Conservation (phyloP, 1,284 basidiomycete species). For the Irpex lacteus region DNA sequence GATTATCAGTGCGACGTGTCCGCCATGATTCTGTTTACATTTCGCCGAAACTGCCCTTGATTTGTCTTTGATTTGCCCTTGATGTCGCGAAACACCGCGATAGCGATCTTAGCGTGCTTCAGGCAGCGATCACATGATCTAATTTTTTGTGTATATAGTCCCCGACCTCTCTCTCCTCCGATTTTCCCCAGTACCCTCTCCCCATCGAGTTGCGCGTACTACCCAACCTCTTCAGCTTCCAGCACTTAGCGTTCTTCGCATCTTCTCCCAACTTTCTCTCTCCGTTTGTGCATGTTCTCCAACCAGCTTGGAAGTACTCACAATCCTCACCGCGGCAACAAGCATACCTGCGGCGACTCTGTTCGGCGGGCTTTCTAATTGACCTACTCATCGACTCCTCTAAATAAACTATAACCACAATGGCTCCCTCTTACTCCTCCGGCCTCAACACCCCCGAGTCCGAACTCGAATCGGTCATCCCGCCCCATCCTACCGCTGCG, state of each 20-base stretch:
- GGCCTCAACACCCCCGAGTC: conserved; percentile 67
- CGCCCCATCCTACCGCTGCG: conserved; percentile 83
- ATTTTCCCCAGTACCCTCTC: not conserved
- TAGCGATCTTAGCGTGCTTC: not conserved
- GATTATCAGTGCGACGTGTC: not conserved
- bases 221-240: not conserved
- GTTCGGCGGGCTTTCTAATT: conserved; percentile 48
- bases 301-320: conserved; percentile 81
- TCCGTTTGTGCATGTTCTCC: conserved; percentile 75
- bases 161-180: not conserved
- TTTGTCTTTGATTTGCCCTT: not conserved
- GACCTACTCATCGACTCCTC: conserved; percentile 19
- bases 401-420: conserved; percentile 26
- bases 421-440: conserved; percentile 58
- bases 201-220: not conserved
- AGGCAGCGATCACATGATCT: not conserved
- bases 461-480: conserved; percentile 59
- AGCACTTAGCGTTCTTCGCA: not conserved
- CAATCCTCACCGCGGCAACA: conserved; percentile 74
- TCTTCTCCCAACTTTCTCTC: conserved; percentile 14
- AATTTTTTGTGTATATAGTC: not conserved
- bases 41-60: not conserved
- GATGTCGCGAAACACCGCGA: not conserved
- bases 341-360: conserved; percentile 67
- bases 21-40: not conserved